phyloP scores from a whole-genome alignment of 192 early-diverging fungal genomes.

The Gonapodya prolifera region DNA sequence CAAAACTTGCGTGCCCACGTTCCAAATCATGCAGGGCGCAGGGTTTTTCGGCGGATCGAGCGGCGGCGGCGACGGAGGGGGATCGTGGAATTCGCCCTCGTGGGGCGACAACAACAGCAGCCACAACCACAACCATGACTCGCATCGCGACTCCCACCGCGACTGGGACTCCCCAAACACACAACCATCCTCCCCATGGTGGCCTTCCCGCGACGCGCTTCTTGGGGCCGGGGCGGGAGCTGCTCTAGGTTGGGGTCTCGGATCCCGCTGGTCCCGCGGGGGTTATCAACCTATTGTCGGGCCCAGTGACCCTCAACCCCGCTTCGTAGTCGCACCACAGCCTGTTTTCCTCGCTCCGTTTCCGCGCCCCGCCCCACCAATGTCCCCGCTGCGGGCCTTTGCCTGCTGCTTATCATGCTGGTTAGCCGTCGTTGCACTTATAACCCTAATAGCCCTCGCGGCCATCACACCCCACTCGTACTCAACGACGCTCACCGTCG shows the following conservation, averaged over 20 bases:
- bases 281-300: background rate
- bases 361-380: too few relatives aligned
- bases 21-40: background rate
- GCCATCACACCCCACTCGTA: background rate
- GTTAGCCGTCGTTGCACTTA: background rate
- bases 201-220: too few relatives aligned
- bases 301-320: too few relatives aligned
- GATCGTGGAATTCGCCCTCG: background rate
- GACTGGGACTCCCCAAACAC: too few relatives aligned
- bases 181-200: too few relatives aligned
- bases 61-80: background rate
- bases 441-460: background rate
- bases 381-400: background rate
- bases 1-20: too few relatives aligned
- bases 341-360: too few relatives aligned
- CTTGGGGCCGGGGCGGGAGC: background rate
- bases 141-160: too few relatives aligned
- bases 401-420: background rate
- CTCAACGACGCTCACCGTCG: background rate
- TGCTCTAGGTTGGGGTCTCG: background rate
- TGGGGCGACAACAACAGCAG: background rate
- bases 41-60: background rate
- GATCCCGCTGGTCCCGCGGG: background rate
- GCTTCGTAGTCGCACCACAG: too few relatives aligned
- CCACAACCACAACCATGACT: too few relatives aligned